Evolutionary conservation across 2,329 filamentous ascomycete species (phyloP), one percentile per base, ranked within the genome.

Genomic region (Calonectria pteridis): DNA sequence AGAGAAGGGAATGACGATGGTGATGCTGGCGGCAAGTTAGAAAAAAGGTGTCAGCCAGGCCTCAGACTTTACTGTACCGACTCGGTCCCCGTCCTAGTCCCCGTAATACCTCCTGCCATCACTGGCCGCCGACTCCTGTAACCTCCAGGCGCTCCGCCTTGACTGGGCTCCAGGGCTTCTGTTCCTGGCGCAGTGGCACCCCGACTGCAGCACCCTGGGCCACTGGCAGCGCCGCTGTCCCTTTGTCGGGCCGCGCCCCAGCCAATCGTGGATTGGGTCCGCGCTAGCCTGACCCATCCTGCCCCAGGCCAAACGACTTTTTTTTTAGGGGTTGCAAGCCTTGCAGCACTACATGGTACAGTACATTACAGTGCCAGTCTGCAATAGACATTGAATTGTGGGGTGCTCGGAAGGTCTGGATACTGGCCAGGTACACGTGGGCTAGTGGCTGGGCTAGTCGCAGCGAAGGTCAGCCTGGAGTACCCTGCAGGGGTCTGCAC

Each of bases 271-370:
- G 66, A 50, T 49, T 51, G 46, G 43, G 49, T 67, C 50, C 62
- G 65, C 37, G 33, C 37, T 65, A 67, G 75, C 72, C 72, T 69
- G 59, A 37, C 68, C 66, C 72, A 55, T 37, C 59, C 66, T 51
- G 50, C 62, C 40, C 73, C 69, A 74, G 33, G 67, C 65, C 73
- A 72, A 71, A 75, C 64, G 63, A 73, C 63, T 73, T 76, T 73
- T 79, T 79, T 62, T 76, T 81, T 80, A 80, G 79, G 79, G 79
- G 78, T 78, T 78, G 72, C 76, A 72, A 73, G 69, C 53, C 69
- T 58, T 68, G 67, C 74, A 74, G 69, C 51, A 18, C 55, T 40
- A 62, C 55, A 62, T 62, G 35, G 35, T 62, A 62, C 55, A 62
- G 55, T 51, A 53, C 59, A 66, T 62, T 55, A 67, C 67, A 74